Conservation (phyloP, 306 rosid species). For the Casuarina cunninghamiana region DNA sequence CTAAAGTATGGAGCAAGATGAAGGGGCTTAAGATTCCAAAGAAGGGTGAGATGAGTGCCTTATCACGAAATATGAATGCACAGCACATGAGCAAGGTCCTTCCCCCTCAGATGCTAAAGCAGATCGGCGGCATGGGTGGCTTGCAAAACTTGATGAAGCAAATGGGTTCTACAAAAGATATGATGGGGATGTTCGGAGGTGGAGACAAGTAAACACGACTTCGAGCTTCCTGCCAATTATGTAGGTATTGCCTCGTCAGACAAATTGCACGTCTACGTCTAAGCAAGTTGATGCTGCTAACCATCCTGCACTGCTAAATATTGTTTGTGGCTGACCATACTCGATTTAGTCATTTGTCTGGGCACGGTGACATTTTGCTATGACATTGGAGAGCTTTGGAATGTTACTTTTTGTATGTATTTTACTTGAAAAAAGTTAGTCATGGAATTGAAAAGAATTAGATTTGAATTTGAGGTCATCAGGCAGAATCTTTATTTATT, state of each 20-base stretch:
- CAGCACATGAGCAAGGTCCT: slow-evolving; percentile 85
- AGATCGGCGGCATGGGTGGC: slow-evolving; percentile 85
- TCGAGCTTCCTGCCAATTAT: neutral
- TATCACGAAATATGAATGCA: slow-evolving; percentile 80
- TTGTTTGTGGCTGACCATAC: neutral
- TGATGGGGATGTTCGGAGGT: slow-evolving; percentile 90
- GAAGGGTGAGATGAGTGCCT: slow-evolving; percentile 72
- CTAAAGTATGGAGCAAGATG: slow-evolving; percentile 82
- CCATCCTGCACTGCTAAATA: neutral
- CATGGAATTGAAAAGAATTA: neutral
- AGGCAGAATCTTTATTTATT: neutral
- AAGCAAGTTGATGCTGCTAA: neutral
- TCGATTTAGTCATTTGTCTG: neutral
- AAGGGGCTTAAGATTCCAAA: slow-evolving; percentile 80
- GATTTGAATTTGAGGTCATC: neutral
- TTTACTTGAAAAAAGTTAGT: neutral
- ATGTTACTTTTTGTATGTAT: slow-evolving; percentile 1
- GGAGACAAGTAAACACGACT: slow-evolving; percentile 45
- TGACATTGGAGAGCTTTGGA: neutral
- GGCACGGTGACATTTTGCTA: neutral
- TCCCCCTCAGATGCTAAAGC: slow-evolving; percentile 84
- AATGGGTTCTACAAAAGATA: slow-evolving; percentile 73
- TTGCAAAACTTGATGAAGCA: slow-evolving; percentile 88
- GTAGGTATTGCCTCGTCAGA: neutral
- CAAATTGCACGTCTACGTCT: neutral